Evolutionary conservation across 192 early-diverging fungal genomes (phyloP), one percentile per base, ranked within the genome.

Genomic region (Rhizophagus sp.): DNA sequence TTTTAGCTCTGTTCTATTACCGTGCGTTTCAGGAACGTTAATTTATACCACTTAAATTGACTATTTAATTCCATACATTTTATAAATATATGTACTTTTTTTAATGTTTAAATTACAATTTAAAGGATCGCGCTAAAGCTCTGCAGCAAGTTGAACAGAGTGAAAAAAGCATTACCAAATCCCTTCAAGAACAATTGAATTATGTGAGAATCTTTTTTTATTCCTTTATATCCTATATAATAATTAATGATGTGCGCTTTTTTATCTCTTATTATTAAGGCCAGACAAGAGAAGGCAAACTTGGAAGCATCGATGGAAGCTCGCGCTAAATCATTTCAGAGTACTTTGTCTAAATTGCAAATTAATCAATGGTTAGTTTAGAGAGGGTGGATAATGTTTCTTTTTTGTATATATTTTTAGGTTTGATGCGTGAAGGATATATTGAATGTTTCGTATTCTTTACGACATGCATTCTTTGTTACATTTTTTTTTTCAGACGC

Each of bases 151-250:
- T 85, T 44, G 84, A 85, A 44, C 82, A 76, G 47, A 82, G 81
- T 8, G 84, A 85, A 66, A 73, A 82, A 34, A 82, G 80, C 73
- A 85, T 85, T 73, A 82, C 84, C 62, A 82, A 79, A 36, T 85
- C 84, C 13, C 77, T 85, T 36, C 84, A 85, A 77, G 82, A 85
- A 36, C 84, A 85, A 41, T 78, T 85, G n/a, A 70, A 85, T 24
- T 82, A 82, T 80, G 84, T 85, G 82, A 79, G 75, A 68, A 71
- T 61, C 10, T 27, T 36, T n/a, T 19, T 12, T 81, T 25, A 66
- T 34, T 66, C 34, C 34, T 36, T 36, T 30, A 44, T 2, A 13
- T 41, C 50, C 47, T 41, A 34, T 57, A 4, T 57, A 22, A 57
- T 22, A 57, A 22, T 11, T 47, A 47, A 47, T 57, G 4, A 57